Conservation (phyloP, 805 yeast genomes). For the Yarrowia bubula region DNA sequence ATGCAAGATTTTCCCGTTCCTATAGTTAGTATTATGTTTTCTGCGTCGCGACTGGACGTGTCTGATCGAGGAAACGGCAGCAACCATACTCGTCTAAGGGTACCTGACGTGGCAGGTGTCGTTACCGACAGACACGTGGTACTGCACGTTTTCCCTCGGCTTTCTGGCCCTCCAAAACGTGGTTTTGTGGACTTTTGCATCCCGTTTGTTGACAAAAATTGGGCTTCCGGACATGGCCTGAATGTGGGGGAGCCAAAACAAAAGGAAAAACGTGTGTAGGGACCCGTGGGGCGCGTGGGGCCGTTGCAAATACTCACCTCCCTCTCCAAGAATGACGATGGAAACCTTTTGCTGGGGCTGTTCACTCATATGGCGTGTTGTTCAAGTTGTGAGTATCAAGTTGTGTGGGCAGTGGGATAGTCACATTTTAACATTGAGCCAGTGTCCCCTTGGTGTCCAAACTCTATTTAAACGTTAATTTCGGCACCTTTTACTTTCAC, state of each 20-base stretch:
- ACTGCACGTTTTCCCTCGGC: neutral
- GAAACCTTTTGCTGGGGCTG: constrained; percentile 32
- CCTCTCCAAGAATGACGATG: constrained; percentile 39
- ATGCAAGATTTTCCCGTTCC: constrained; percentile 37
- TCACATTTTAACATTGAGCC: constrained; percentile 18
- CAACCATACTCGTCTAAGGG: neutral
- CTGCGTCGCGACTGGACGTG: neutral
- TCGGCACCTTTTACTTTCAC: neutral
- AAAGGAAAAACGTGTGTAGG: neutral
- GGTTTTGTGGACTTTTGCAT: too few species aligned
- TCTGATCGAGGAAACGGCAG: neutral
- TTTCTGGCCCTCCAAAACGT: neutral
- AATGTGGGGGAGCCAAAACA: neutral
- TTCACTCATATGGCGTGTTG: constrained; percentile 18
- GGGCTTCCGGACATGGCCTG: neutral
- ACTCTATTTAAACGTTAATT: constrained; percentile 3
- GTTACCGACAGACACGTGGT: too few species aligned
- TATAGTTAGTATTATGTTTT: constrained; percentile 1
- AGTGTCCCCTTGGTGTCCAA: constrained; percentile 23
- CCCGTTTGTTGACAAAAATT: neutral
- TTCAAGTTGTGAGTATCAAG: constrained; percentile 1
- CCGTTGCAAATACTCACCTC: constrained; percentile 33
- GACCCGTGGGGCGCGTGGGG: too few species aligned
- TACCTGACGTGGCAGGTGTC: too few species aligned
- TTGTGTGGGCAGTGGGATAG: constrained; percentile 20